Conservation (phyloP, 805 yeast species). For the Yarrowia sp. region DNA sequence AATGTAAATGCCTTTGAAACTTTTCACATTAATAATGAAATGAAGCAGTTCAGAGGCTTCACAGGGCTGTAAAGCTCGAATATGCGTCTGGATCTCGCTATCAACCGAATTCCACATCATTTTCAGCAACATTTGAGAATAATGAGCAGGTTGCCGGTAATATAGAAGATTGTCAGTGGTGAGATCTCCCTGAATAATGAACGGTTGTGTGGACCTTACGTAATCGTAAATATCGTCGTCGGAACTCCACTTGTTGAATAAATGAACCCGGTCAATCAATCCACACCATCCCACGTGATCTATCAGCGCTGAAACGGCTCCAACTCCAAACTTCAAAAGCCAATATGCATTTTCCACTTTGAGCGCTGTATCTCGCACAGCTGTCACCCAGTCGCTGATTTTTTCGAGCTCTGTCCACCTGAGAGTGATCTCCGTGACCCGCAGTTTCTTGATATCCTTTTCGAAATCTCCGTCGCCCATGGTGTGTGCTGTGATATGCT, state of each 20-base stretch:
- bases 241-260: constrained; percentile 22
- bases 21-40: constrained; percentile 13
- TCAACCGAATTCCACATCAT: constrained; percentile 16
- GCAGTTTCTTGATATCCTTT: constrained; percentile 13
- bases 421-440: background rate
- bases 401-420: constrained; percentile 17
- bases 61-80: background rate
- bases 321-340: constrained; percentile 23
- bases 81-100: constrained; percentile 23
- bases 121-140: constrained; percentile 11
- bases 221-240: constrained; percentile 21
- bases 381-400: constrained; percentile 14
- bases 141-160: constrained; percentile 14
- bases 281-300: constrained; percentile 23
- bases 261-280: constrained; percentile 3
- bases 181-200: constrained; percentile 14
- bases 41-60: constrained; percentile 22
- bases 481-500: background rate
- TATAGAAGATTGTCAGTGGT: background rate
- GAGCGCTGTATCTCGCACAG: constrained; percentile 7
- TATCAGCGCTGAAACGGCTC: background rate
- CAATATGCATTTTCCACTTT: constrained; percentile 17
- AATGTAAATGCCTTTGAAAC: constrained; percentile 17
- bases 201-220: constrained; percentile 5
- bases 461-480: constrained; percentile 23